These are phyloP conservation scores for Candida sojae DNA, from an alignment of 1,139 yeast species.

Conservation along the genomic window DNA sequence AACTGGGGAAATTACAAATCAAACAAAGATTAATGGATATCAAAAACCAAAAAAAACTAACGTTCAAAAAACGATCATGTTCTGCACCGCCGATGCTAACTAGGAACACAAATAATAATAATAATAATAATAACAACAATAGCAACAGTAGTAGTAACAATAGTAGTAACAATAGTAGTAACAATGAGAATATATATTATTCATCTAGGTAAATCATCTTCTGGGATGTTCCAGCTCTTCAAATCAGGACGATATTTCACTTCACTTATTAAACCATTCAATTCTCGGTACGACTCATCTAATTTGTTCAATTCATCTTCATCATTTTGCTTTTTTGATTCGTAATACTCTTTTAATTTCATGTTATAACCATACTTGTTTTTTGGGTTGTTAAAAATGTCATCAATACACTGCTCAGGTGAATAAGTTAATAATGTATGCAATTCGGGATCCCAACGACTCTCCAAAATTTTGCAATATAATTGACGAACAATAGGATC, in stretches of 20 bases:
- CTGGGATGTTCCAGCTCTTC: constrained; percentile 39
- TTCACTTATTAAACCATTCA: constrained; percentile 48
- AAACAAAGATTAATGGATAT: constrained; percentile 13
- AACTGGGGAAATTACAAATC: constrained; percentile 12
- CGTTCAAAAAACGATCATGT: constrained; percentile 4
- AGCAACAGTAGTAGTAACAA: neutral
- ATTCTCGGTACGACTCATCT: constrained; percentile 45
- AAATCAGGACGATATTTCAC: constrained; percentile 42
- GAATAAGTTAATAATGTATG: constrained; percentile 57
- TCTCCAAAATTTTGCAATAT: constrained; percentile 63
- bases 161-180: neutral
- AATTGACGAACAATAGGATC: constrained; percentile 57
- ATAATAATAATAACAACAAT: neutral
- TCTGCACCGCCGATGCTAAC: constrained; percentile 1
- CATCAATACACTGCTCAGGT: constrained; percentile 74
- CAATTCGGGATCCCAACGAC: constrained; percentile 79
- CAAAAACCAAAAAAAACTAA: constrained; percentile 8
- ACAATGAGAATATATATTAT: constrained; percentile 4
- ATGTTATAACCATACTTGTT: constrained; percentile 72
- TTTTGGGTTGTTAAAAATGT: constrained; percentile 53
- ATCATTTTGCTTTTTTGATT: constrained; percentile 9
- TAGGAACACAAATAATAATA: neutral
- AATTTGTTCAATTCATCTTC: constrained; percentile 22
- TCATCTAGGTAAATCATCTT: constrained; percentile 5
- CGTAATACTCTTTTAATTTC: constrained; percentile 22